Evolutionary conservation across 2,329 filamentous ascomycete species (phyloP).

Genomic region (Chrysosphaeria jannelii): DNA sequence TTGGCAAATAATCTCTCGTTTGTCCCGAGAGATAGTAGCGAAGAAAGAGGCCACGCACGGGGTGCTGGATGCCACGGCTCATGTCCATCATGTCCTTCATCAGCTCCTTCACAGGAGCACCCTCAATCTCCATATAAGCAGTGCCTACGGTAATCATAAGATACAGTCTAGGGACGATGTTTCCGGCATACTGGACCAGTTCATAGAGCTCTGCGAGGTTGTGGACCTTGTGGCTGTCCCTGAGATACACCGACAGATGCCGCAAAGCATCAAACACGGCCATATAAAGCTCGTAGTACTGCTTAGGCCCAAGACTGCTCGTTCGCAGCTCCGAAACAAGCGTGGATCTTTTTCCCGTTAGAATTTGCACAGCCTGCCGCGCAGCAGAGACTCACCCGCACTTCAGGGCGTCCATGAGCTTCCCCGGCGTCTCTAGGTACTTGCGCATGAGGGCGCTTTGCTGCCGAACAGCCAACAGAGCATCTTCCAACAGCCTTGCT

Average conservation of each 20-base stretch:
- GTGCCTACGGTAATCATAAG: slow-evolving; percentile 98
- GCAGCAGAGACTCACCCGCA: slow-evolving; percentile 44
- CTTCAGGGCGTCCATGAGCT: slow-evolving; percentile 98
- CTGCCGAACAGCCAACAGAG: slow-evolving; percentile 80
- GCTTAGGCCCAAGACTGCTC: slow-evolving; percentile 88
- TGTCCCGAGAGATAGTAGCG: slow-evolving; percentile 92
- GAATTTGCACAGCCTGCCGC: no score
- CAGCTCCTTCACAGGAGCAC: slow-evolving; percentile 95
- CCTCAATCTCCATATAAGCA: slow-evolving; percentile 94
- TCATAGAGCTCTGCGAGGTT: slow-evolving; percentile 96
- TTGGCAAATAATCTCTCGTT: slow-evolving; percentile 65
- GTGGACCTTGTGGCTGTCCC: slow-evolving; percentile 91
- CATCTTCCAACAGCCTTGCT: slow-evolving; percentile 89
- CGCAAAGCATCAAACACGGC: slow-evolving; percentile 91
- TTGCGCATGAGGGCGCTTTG: slow-evolving; percentile 94
- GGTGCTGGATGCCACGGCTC: slow-evolving; percentile 92
- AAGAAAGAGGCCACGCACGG: slow-evolving; percentile 77
- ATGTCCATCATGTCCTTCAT: slow-evolving; percentile 99
- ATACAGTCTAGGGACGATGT: slow-evolving; percentile 86
- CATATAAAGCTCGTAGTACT: slow-evolving; percentile 99
- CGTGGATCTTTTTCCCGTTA: slow-evolving; percentile 56
- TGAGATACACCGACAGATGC: slow-evolving; percentile 84
- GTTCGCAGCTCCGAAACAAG: slow-evolving; percentile 95
- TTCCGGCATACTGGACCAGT: slow-evolving; percentile 81
- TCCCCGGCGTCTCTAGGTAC: slow-evolving; percentile 85